These are phyloP conservation scores for Gelatoporia subvermispora DNA, from an alignment of 768 basidiomycete species.

Conservation along the genomic window DNA sequence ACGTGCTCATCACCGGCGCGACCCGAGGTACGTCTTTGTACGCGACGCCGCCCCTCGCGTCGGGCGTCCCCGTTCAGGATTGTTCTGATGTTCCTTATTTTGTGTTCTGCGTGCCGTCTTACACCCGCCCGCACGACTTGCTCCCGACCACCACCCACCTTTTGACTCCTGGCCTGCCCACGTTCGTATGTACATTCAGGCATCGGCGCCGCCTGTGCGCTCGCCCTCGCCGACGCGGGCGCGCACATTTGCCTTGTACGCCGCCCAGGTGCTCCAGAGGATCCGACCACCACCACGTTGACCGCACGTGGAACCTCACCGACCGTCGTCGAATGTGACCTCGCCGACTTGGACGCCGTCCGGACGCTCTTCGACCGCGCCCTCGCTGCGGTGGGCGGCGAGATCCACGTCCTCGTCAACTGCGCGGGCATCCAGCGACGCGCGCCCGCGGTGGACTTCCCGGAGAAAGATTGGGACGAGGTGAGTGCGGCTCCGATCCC, in stretches of 20 bases:
- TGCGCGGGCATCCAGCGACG: conserved; percentile 61
- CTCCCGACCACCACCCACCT: neutral
- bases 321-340: conserved; percentile 49
- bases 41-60: neutral
- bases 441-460: conserved; percentile 59
- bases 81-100: neutral
- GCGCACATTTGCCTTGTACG: conserved; percentile 45
- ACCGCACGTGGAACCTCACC: conserved; percentile 31
- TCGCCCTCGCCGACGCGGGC: conserved; percentile 52
- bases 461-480: conserved; percentile 68
- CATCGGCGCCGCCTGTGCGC: conserved; percentile 50
- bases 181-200: conserved; percentile 28
- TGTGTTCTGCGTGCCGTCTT: neutral
- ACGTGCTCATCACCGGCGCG: conserved; percentile 76
- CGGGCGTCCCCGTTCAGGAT: too few species aligned
- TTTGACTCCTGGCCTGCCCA: too few species aligned
- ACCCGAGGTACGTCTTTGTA: conserved; percentile 50
- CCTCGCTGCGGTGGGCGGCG: conserved; percentile 43
- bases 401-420: conserved; percentile 63
- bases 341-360: conserved; percentile 46
- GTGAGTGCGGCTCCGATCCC: conserved; percentile 37
- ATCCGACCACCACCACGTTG: conserved; percentile 30
- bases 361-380: conserved; percentile 44
- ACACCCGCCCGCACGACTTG: neutral
- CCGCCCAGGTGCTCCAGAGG: conserved; percentile 31